Evolutionary conservation across 768 basidiomycete species (phyloP), one percentile per base, ranked within the genome.

Genomic region (Tephrocybe rancida): DNA sequence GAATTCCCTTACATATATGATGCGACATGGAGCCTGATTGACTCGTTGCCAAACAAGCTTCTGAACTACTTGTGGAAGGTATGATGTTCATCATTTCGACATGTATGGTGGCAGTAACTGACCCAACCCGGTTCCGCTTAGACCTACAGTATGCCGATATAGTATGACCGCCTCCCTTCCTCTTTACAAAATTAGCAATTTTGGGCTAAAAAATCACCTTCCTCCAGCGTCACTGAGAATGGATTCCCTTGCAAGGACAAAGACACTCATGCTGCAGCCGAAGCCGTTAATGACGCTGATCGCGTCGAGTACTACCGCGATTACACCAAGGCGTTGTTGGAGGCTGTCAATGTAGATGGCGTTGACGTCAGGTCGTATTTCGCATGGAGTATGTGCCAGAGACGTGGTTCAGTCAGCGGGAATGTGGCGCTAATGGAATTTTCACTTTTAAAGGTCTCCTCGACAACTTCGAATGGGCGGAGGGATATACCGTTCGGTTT

Each of bases 391-490:
- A 55, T 46, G 81, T 73, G 35, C 37, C 34, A 37, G 25, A 47
- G n/a, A 38, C 41, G n/a, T n/a, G n/a, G n/a, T 1, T 11, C 34
- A 29, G 27, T 24, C 24, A 13, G 25, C 9, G 27, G 55, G n/a
- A n/a, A n/a, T 29, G 42, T 44, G 26, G 19, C 27, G n/a, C 8
- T 37, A 5, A 45, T 19, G 18, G 10, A 26, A 38, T n/a, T n/a
- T n/a, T n/a, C 4, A 45, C 10, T 26, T 50, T 10, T 41, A 30
- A 53, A 83, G 83, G 83, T 68, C 70, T 88, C 42, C 60, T 88
- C 54, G 85, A 87, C 59, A 87, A 87, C 64, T 86, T 87, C 52
- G 87, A 88, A 65, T 86, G 87, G 85, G 81, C 83, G 19, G 86
- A 88, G 54, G 85, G 87, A 7, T 86, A 86, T 59, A 69, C 67